Percentiles rank a stretch among this genome's conserved stretches.
Evolutionary conservation across 2,329 filamentous ascomycete genomes (phyloP).

Genomic region (Trichoderma citrinoviride): DNA sequence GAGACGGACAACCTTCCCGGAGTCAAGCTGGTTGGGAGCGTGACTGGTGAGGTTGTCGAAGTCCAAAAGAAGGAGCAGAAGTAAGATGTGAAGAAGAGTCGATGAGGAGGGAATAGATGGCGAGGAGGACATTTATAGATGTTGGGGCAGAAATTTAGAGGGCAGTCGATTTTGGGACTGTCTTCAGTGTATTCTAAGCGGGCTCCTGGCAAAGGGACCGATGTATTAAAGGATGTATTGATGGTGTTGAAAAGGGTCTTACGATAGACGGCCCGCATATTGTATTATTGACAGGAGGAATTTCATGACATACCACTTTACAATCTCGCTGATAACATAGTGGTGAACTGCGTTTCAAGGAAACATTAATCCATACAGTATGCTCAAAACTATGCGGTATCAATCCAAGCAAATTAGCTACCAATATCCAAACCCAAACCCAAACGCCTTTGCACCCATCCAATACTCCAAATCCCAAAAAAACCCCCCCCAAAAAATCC

Average conservation of each 20-base stretch:
- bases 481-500: too few relatives aligned
- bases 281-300: conserved; percentile 7
- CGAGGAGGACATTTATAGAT: not conserved
- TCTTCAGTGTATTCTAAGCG: conserved; percentile 22
- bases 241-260: conserved; percentile 4
- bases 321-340: too few relatives aligned
- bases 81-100: not conserved
- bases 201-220: not conserved
- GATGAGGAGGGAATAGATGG: not conserved
- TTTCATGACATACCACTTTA: conserved; percentile 11
- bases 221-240: conserved; percentile 19
- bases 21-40: conserved; percentile 17
- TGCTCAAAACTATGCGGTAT: not conserved
- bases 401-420: not conserved
- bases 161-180: not conserved
- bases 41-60: conserved; percentile 33
- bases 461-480: too few relatives aligned
- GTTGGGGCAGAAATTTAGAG: not conserved
- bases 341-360: not conserved
- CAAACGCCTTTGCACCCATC: not conserved
- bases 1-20: conserved; percentile 23
- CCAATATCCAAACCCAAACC: not conserved
- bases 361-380: not conserved
- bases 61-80: conserved; percentile 27
- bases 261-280: conserved; percentile 18